Conservation (phyloP, 768 basidiomycete species). For the Boletales sp. region DNA sequence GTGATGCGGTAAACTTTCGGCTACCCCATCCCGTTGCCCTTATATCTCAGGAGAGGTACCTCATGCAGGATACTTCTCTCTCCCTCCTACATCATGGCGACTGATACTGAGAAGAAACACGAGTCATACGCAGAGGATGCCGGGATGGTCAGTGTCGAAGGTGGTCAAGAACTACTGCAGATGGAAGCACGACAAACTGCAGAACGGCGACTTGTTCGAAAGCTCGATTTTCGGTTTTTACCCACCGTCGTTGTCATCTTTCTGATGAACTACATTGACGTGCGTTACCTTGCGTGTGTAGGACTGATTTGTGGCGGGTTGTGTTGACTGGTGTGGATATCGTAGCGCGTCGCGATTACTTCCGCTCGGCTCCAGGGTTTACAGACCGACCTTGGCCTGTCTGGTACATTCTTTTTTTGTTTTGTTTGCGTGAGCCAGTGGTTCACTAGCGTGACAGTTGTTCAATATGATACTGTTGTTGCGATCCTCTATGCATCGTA, state of each 20-base stretch:
- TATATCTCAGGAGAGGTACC: neutral
- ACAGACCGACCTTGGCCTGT: slow-evolving; percentile 45
- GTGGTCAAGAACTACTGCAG: neutral
- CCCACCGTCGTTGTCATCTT: slow-evolving; percentile 57
- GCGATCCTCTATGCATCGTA: slow-evolving; percentile 59
- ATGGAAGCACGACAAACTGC: slow-evolving; percentile 6
- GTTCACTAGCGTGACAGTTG: slow-evolving; percentile 31
- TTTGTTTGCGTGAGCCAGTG: neutral
- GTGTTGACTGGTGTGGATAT: neutral
- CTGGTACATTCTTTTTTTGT: slow-evolving; percentile 29
- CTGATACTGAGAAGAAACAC: slow-evolving; percentile 11
- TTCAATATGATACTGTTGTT: slow-evolving; percentile 53
- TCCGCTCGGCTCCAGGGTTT: slow-evolving; percentile 49
- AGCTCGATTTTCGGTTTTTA: slow-evolving; percentile 53
- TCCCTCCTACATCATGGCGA: slow-evolving; percentile 10
- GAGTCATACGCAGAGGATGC: slow-evolving; percentile 5
- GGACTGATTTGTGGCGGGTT: neutral
- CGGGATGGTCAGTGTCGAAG: neutral
- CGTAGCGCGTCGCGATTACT: slow-evolving; percentile 45
- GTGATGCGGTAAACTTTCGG: too few species aligned
- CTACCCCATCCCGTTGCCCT: neutral
- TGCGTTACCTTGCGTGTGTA: slow-evolving; percentile 24
- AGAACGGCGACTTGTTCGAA: slow-evolving; percentile 42
- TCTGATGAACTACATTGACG: slow-evolving; percentile 70
- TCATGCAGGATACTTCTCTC: neutral